Base-by-base conservation (phyloP, 257 asterid genomes). In the Fraxinus anomala region DNA sequence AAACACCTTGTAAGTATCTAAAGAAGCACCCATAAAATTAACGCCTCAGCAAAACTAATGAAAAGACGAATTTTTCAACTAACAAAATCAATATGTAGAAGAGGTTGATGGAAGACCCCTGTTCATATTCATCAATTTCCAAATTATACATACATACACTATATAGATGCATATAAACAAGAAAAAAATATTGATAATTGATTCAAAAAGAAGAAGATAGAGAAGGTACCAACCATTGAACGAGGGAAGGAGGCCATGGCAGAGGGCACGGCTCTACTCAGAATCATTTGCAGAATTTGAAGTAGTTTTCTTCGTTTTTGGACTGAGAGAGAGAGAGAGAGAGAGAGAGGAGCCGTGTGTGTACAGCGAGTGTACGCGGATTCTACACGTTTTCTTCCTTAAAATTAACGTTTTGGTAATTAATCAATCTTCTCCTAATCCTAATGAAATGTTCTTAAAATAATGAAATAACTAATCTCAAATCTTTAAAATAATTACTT, bases 201-300 rank as follows among this genome's bases (percentile, higher is more conserved):
- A 61, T 23, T 56, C 6, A 49, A 8, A 23, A 3, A 16, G 7
- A 44, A n/a, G 7, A 44, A n/a, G 6, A 42, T 5, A 31, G 23
- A 10, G 37, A 59, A 59, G 9, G 69, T 49, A 12, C 6, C 77
- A 70, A 88, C 92, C 92, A 81, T 80, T 13, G 86, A 73, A 79
- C 87, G 89, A 59, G 90, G 90, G 84, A 86, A 76, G 85, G 90
- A 86, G 76, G 82, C 89, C 90, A 88, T 86, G 82, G 89, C 86
- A 88, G 83, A 85, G 44, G 85, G 81, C 72, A 85, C 81, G 23
- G 86, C 78, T 86, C 88, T 82, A 76, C 81, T 77, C 51, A 82
- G 73, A 47, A 81, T 80, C 89, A 81, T 84, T 79, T 82, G 89
- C 91, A 83, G 77, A 80, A 77, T 74, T 24, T 42, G 83, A 79